Evolutionary conservation across 257 asterid species (phyloP), one percentile per base, ranked within the genome.

Genomic region (Fraxinus quadrangulata): DNA sequence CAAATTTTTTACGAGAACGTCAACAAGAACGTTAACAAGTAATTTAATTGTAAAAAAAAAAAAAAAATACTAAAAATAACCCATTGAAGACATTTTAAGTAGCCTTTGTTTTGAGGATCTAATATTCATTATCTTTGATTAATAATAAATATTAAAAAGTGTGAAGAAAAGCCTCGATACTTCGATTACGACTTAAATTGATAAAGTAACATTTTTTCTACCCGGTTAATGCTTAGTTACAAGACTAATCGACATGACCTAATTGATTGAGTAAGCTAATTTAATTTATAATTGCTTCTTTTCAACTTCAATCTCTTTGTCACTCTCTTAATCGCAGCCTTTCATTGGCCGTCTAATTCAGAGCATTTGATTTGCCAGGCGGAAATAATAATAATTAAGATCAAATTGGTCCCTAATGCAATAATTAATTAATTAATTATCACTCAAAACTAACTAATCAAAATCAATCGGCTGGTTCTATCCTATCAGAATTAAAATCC

Each of bases 331-430:
- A 45, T 49, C 49, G 36, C 2, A 28, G n/a, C 61, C 39, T 54
- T 54, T 54, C 24, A 54, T 19, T 54, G 65, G 26, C 9, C 26
- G 10, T 56, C 66, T n/a, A 56, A n/a, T 1, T 19, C 11, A 6
- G 24, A 56, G 66, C 66, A 71, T 67, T 30, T 76, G 36, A 77
- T 79, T 83, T 79, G 82, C 34, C 24, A 83, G 83, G 76, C 86
- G 83, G 79, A 56, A 33, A 54, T 33, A 72, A 56, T 54, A 54
- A 54, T 36, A 12, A 17, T 75, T 3, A 7, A 5, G 13, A 34
- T 21, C 21, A 49, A 56, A 30, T 14, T 54, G 66, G 67, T 36
- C 54, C 24, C 11, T 23, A 16, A 30, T 63, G 39, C 56, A 7
- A 63, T 59, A 2, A 33, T 63, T 17, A 61, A 63, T 19, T 2